Evolutionary conservation across 257 asterid species (phyloP), one percentile per base, ranked within the genome.

Genomic region (Agastache rugosa): DNA sequence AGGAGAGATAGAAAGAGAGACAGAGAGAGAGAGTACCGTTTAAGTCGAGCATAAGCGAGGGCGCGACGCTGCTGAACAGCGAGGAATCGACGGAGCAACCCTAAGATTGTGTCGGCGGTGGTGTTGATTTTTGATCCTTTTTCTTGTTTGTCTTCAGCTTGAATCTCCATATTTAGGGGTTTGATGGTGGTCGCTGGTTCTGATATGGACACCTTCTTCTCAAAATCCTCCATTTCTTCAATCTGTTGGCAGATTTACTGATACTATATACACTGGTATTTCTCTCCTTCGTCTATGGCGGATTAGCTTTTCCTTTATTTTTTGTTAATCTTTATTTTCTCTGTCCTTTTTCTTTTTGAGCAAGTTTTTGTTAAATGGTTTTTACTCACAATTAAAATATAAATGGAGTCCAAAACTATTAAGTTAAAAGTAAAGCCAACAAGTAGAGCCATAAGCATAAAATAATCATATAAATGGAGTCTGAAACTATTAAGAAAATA

Each of bases 1-100:
- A 25, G 47, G 56, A 9, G 56, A 56, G 35, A 56, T 7, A 56
- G n/a, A 22, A 2, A 8, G 44, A 39, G 45, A 31, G 20, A 39
- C 14, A 16, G 15, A n/a, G 15, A 23, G 56, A 47, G 29, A 47
- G 19, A 37, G 11, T 74, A 93, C 98, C 96, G 85, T 80, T 91
- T 93, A 19, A 91, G 97, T 71, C 87, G 90, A 45, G 96, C 82
- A 79, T 93, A 93, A 71, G 97, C 96, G 69, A 79, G 88, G 73
- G 97, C 96, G 59, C 98, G 90, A 66, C 96, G 94, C 83, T 88
- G 86, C 87, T 93, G 98, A 56, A 93, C 83, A 6, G 82, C 69
- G 61, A 91, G 92, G 80, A 93, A 93, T 81, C 82, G 72, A 19
- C 94, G 94, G 39, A 93, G 96, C 78, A 88, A 83, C 68, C 56